These are phyloP conservation scores for Phytophthora uliginosa DNA, from an alignment of 352 stramenopile species.

Conservation along the genomic window DNA sequence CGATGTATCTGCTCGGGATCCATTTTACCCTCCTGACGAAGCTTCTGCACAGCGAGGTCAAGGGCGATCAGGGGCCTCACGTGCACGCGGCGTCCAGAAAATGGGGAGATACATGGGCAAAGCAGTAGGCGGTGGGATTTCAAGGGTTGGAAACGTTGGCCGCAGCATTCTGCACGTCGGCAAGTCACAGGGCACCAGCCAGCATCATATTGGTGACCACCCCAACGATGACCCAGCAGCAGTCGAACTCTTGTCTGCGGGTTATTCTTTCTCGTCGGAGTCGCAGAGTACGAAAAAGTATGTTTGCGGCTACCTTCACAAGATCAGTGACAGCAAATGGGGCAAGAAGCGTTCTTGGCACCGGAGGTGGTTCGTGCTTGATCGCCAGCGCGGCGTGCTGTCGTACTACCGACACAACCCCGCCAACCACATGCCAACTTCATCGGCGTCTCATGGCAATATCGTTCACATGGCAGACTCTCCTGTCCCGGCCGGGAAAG, in stretches of 20 bases:
- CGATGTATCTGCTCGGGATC: slow-evolving; percentile 27
- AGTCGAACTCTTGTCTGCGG: slow-evolving; percentile 49
- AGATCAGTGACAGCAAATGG: slow-evolving; percentile 90
- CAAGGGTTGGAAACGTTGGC: slow-evolving; percentile 79
- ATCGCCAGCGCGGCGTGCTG: slow-evolving; percentile 75
- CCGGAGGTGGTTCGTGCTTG: slow-evolving; percentile 88
- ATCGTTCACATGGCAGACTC: slow-evolving; percentile 80
- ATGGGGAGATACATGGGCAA: slow-evolving; percentile 85
- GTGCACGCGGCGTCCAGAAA: slow-evolving; percentile 71
- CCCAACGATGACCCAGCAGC: slow-evolving; percentile 40
- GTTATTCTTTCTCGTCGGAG: slow-evolving; percentile 80
- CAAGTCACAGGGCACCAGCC: slow-evolving; percentile 51
- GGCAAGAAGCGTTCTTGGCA: slow-evolving; percentile 86
- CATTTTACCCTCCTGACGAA: slow-evolving; percentile 32
- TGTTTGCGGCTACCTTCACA: slow-evolving; percentile 87
- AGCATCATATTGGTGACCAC: slow-evolving; percentile 14
- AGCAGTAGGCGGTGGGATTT: slow-evolving; percentile 82
- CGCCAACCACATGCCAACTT: slow-evolving; percentile 67
- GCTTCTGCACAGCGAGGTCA: slow-evolving; percentile 21
- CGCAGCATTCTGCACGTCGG: slow-evolving; percentile 82
- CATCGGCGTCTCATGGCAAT: slow-evolving; percentile 64
- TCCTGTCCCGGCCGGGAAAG: slow-evolving; percentile 31
- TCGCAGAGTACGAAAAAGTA: slow-evolving; percentile 85
- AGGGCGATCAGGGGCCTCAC: slow-evolving; percentile 32
- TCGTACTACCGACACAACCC: slow-evolving; percentile 89